Base-by-base conservation (phyloP, 78 protist species). In the Guillardia theta region DNA sequence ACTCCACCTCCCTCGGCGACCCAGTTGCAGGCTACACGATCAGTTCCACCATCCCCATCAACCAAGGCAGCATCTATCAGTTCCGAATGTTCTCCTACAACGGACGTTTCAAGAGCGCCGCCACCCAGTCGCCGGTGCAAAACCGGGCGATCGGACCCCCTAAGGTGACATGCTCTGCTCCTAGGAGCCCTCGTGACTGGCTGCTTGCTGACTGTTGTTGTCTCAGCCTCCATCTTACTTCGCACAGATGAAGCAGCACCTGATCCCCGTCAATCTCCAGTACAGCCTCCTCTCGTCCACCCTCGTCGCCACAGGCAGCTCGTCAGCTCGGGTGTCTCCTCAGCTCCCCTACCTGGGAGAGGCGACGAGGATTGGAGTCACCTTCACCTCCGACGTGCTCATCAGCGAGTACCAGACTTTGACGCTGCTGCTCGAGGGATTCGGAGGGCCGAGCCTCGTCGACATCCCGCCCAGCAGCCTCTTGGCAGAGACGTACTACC, bases 81-180 rank as follows among this genome's bases (percentile, higher is more conserved):
- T 70, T 70, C 41, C 33, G 83, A 22, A 43, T 70, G 83, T 70
- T 36, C 83, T 36, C 83, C 83, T 70, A 70, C 83, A 70, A 70
- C 41, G 45, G 41, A 1, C 45, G 41, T 12, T 70, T 70, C 83
- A 24, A 33, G 41, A 70, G 83, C 6, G 83, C 1, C 21, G 45
- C 83, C 15, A 24, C 33, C 12, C 46, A 70, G 36, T 36, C 83
- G 41, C 83, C 36, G 83, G 83, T 70, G 36, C 83, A 70, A 43
- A 70, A 70, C 83, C 83, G 83, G 36, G 45, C 83, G 46, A 70
- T 70, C 83, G 12, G 1, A 9, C 70, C 70, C 39, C 70, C 70
- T 6, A 30, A n/a, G n/a, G n/a, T n/a, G n/a, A n/a, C n/a, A n/a
- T n/a, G n/a, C n/a, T n/a, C n/a, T n/a, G n/a, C n/a, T n/a, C n/a